These are phyloP conservation scores for Apiotrichum gracile DNA, from an alignment of 1,284 basidiomycete genomes.

Conservation along the genomic window DNA sequence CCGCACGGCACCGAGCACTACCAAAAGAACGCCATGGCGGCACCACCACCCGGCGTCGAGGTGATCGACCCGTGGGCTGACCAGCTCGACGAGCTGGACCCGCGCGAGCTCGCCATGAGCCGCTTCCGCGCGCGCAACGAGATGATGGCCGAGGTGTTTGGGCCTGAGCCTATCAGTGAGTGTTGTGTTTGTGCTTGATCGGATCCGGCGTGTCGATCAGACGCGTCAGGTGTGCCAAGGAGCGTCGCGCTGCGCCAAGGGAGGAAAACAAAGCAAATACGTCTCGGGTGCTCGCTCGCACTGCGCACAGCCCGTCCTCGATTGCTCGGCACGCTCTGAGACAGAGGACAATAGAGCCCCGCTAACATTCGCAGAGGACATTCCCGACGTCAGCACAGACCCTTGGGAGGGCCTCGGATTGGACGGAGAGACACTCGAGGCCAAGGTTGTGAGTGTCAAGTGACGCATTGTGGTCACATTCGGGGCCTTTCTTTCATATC, in stretches of 20 bases:
- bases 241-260: no score
- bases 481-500: background rate
- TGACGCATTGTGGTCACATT: no score
- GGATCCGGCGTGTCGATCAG: background rate
- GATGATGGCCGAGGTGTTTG: conserved; percentile 39
- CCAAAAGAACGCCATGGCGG: conserved; percentile 23
- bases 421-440: conserved; percentile 32
- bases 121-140: conserved; percentile 40
- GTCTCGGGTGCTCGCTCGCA: no score
- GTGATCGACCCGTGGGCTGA: conserved; percentile 41
- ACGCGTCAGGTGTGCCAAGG: no score
- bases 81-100: conserved; percentile 40
- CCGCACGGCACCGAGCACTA: conserved; percentile 22
- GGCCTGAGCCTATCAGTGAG: conserved; percentile 40
- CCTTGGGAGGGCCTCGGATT: conserved; percentile 35
- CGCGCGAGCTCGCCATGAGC: conserved; percentile 39
- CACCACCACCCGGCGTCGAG: background rate
- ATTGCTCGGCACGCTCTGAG: background rate
- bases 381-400: conserved; percentile 17
- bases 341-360: background rate
- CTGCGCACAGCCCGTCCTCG: background rate
- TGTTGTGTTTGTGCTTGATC: background rate
- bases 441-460: conserved; percentile 33
- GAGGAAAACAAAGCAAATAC: no score
- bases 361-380: conserved; percentile 4